Evolutionary conservation across 2,329 filamentous ascomycete genomes (phyloP).

Genomic region (Sarocladium kiliense): DNA sequence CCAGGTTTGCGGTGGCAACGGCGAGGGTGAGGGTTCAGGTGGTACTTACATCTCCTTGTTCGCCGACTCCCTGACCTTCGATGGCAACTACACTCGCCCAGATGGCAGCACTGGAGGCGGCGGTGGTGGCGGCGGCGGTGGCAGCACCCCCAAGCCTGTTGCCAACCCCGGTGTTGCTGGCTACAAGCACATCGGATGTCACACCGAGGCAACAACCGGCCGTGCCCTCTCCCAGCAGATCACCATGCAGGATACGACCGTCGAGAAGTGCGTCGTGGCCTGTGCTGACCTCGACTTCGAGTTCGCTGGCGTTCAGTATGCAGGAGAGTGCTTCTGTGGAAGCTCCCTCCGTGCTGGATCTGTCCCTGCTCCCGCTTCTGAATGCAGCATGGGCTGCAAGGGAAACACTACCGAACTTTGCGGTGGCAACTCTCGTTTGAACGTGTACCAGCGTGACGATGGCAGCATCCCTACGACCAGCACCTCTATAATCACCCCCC

Average conservation of each 20-base stretch:
- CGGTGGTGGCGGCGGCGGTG: conserved; percentile 1
- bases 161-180: conserved; percentile 33
- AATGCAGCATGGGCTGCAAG: conserved; percentile 31
- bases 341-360: conserved; percentile 23
- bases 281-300: conserved; percentile 23
- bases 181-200: conserved; percentile 32
- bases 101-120: conserved; percentile 11
- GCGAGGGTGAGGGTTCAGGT: conserved; percentile 22
- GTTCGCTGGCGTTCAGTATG: conserved; percentile 33
- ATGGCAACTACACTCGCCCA: conserved; percentile 21
- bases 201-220: conserved; percentile 26
- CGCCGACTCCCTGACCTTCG: conserved; percentile 26
- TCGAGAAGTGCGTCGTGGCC: conserved; percentile 26
- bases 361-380: conserved; percentile 20
- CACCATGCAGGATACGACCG: conserved; percentile 21
- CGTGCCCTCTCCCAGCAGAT: conserved; percentile 26
- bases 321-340: conserved; percentile 35
- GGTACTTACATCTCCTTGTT: conserved; percentile 45
- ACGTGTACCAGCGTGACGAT: conserved; percentile 25
- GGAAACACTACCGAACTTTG: conserved; percentile 28
- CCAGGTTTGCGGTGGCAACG: conserved; percentile 50
- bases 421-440: conserved; percentile 28
- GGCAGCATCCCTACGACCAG: background rate
- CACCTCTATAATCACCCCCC: too few relatives aligned
- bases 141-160: conserved; percentile 15